These are phyloP conservation scores for Mycocalia duriaeana DNA, from an alignment of 1,284 basidiomycete species.

Conservation along the genomic window DNA sequence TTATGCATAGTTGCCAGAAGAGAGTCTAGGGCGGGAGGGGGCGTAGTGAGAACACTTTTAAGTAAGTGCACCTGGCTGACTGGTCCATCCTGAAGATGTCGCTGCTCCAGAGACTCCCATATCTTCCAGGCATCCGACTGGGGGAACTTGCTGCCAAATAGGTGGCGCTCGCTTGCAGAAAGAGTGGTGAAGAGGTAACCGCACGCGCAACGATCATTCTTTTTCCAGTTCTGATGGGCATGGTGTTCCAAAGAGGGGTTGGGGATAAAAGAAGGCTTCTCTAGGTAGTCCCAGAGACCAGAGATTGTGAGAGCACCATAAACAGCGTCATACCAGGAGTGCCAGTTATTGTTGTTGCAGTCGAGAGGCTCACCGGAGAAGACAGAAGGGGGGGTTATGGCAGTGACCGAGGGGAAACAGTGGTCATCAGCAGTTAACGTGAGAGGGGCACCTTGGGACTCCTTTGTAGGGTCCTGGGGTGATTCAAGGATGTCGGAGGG, in stretches of 20 bases:
- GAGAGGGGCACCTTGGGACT: background rate
- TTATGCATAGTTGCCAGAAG: background rate
- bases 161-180: background rate
- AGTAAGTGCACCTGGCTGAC: background rate
- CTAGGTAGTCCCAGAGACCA: background rate
- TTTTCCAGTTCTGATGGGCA: constrained; percentile 8
- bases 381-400: background rate
- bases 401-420: background rate
- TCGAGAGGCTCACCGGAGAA: background rate
- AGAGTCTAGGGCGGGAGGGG: background rate
- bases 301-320: background rate
- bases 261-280: background rate
- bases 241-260: constrained; percentile 3
- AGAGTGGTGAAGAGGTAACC: constrained; percentile 6
- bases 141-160: too few species aligned
- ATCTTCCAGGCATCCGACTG: too few species aligned
- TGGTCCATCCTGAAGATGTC: background rate
- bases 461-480: too few species aligned
- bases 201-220: constrained; percentile 6
- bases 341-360: background rate
- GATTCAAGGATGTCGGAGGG: background rate
- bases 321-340: background rate
- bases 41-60: background rate
- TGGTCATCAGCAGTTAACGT: background rate
- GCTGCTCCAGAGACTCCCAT: background rate